phyloP scores from a whole-genome alignment of 2,329 filamentous ascomycete species.

The Alternaria arbusti region DNA sequence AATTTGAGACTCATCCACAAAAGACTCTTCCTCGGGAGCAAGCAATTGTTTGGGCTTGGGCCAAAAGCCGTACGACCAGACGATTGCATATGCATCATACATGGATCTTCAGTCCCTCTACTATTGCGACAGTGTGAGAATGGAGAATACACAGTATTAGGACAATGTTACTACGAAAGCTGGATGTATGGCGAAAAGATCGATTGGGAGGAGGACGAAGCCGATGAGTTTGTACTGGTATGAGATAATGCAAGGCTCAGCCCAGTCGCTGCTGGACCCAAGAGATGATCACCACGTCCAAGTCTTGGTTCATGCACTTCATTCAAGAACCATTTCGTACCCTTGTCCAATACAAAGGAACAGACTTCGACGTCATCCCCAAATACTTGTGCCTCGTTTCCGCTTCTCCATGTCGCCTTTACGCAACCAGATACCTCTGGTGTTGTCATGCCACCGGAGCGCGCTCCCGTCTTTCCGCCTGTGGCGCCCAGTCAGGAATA shows the following conservation, averaged over 20 bases:
- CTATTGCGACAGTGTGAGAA: not conserved
- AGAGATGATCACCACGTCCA: not conserved
- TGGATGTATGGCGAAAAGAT: slow-evolving; percentile 9
- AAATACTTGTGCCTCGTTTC: not conserved
- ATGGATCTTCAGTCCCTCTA: not conserved
- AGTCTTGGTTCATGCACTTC: not conserved
- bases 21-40: not conserved
- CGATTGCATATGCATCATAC: slow-evolving; percentile 5
- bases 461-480: slow-evolving; percentile 3
- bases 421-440: not conserved
- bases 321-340: not conserved
- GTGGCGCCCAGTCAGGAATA: slow-evolving; percentile 3
- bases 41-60: not conserved
- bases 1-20: not conserved
- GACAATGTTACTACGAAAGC: slow-evolving; percentile 3
- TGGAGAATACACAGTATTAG: not conserved
- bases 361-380: not conserved
- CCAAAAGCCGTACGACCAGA: not conserved
- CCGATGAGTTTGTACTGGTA: slow-evolving; percentile 5
- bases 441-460: not conserved
- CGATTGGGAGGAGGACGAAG: slow-evolving; percentile 8
- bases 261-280: too few species aligned
- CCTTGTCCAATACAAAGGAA: not conserved
- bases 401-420: not conserved
- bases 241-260: not conserved